Base-by-base conservation (phyloP, 768 basidiomycete species). In the Suillus bovinus region DNA sequence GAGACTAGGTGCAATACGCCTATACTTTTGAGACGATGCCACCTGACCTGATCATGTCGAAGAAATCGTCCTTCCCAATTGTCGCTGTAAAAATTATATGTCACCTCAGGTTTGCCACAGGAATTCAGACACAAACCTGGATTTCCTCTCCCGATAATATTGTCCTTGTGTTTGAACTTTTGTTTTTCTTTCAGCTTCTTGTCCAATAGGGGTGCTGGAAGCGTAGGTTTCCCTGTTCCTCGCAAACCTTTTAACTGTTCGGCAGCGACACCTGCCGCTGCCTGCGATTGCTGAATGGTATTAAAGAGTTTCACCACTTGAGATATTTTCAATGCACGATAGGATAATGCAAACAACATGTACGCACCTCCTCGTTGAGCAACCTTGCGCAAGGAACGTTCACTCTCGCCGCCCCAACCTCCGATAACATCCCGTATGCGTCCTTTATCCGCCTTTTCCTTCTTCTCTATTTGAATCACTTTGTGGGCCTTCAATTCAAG, bases 391-490 rank as follows among this genome's bases (percentile, higher is more conserved):
- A 87, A 79, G 63, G 82, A 88, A 74, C 84, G 84, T 78, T 88
- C 93, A 75, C 84, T 85, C 74, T 91, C 90, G 14, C 84, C 89
- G 34, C 91, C 95, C 95, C 94, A 97, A 46, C 93, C 94, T 61
- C 88, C 92, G 71, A 91, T 93, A 17, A 86, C 85, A 72, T 90
- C 88, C 44, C 77, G 82, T 66, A 90, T 81, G 61, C 85, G 78
- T 14, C 85, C 84, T 64, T 79, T 86, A 65, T 91, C 90, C 65
- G 91, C 89, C 66, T 82, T 89, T 64, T 87, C 89, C 71, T 86
- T 90, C 73, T 81, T 86, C 69, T 91, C 91, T 29, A 84, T 77
- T 58, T 85, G 86, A 34, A 94, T 81, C 17, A 85, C 81, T 67
- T 87, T 91, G 71, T 84, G 88, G 2, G 91, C 91, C 69, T 83